Conservation (phyloP, 1,284 basidiomycete genomes). For the Trichosporon sp. region DNA sequence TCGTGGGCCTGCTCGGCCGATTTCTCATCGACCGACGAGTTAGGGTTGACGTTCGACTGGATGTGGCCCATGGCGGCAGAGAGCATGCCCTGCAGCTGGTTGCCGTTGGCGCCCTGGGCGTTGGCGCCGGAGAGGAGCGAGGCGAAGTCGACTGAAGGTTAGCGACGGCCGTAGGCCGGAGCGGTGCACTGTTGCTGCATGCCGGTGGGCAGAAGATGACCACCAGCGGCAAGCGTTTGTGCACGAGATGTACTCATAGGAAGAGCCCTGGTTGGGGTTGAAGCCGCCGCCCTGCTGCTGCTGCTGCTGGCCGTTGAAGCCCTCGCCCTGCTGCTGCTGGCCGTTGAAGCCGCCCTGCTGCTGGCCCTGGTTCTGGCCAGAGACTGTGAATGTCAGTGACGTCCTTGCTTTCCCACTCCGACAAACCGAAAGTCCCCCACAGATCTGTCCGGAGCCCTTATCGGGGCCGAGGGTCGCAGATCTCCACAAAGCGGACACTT, state of each 20-base stretch:
- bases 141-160: constrained; percentile 48
- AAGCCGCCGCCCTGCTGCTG: constrained; percentile 10
- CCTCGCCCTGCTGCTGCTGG: constrained; percentile 27
- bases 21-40: constrained; percentile 62
- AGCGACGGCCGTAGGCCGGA: background rate
- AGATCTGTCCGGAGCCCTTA: background rate
- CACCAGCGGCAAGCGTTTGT: background rate
- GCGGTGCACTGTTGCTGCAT: too few species aligned
- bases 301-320: constrained; percentile 11
- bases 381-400: constrained; percentile 21
- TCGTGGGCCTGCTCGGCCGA: constrained; percentile 62
- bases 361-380: constrained; percentile 26
- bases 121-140: constrained; percentile 49
- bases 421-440: background rate
- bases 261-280: constrained; percentile 6
- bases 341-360: constrained; percentile 25
- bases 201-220: too few species aligned
- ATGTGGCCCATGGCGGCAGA: constrained; percentile 53
- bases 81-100: constrained; percentile 47
- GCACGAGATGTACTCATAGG: constrained; percentile 22
- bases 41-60: constrained; percentile 22
- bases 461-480: background rate
- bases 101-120: constrained; percentile 47
- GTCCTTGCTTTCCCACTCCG: constrained; percentile 5
- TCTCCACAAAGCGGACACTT: constrained; percentile 2